Conservation (phyloP, 164 flowering plant species). For the Malania oleifera region DNA sequence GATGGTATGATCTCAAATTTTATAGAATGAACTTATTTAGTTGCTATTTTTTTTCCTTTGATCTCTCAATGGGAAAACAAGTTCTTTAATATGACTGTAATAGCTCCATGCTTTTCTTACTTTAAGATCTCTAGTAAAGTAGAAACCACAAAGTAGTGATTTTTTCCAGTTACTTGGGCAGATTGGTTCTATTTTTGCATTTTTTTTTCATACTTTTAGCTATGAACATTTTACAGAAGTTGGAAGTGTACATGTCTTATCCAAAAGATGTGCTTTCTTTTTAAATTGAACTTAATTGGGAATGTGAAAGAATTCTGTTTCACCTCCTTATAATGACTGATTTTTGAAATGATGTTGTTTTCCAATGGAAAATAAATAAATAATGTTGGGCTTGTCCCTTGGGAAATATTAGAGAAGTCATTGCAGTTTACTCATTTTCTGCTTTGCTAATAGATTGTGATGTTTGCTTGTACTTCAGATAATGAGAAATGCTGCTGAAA, state of each 20-base stretch:
- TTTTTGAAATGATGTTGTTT: no score
- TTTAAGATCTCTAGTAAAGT: no score
- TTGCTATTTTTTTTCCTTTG: not conserved
- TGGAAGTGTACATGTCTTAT: no score
- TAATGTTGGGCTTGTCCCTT: not conserved
- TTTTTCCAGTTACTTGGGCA: no score
- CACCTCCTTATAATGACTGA: not conserved
- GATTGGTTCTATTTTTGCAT: not conserved
- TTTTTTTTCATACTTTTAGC: not conserved
- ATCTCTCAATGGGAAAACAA: no score
- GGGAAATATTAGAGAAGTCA: not conserved
- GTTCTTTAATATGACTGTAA: no score
- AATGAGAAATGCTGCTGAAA: conserved; percentile 81
- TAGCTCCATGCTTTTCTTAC: no score
- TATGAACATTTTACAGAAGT: no score
- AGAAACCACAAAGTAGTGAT: no score
- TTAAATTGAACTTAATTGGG: not conserved
- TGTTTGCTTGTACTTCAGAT: conserved; percentile 49
- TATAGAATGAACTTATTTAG: not conserved
- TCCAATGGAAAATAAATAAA: no score
- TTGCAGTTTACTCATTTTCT: not conserved
- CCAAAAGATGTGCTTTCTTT: no score
- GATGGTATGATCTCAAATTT: conserved; percentile 47
- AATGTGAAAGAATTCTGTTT: not conserved
- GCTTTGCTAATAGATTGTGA: not conserved